Conservation (phyloP, 176 grass and related monocot genomes). For the Saccharum officinarum region DNA sequence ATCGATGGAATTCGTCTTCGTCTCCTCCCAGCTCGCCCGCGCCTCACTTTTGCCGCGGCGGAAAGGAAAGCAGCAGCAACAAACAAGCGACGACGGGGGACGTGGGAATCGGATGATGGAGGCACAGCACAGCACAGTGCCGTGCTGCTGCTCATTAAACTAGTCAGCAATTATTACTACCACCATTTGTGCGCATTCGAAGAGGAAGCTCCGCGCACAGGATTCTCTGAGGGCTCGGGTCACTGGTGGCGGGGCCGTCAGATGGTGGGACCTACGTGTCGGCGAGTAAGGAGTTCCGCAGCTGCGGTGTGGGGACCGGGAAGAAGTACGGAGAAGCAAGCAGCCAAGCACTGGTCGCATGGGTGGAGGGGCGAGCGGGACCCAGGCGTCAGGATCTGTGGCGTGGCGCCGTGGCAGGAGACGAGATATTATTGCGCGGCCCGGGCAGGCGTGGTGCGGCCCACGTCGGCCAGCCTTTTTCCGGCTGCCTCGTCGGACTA, state of each 20-base stretch:
- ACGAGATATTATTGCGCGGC: not conserved
- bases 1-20: constrained; percentile 33
- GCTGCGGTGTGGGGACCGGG: not conserved
- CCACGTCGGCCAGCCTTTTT: constrained; percentile 43
- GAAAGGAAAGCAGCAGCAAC: constrained; percentile 11
- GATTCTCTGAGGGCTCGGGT: fast-evolving
- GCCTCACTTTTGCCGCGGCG: constrained; percentile 51
- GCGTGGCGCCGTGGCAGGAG: too few species aligned
- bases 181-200: constrained; percentile 7
- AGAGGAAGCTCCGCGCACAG: not conserved
- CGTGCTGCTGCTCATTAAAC: constrained; percentile 11
- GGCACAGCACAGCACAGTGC: not conserved
- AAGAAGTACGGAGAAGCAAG: constrained; percentile 3
- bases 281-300: fast-evolving
- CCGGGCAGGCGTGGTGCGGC: constrained; percentile 18
- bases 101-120: not conserved
- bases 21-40: constrained; percentile 7
- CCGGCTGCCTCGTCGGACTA: constrained; percentile 34
- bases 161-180: constrained; percentile 22
- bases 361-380: not conserved
- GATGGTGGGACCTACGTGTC: fast-evolving
- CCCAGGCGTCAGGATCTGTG: not conserved
- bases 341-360: not conserved
- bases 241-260: not conserved
- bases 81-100: not conserved